These are phyloP conservation scores for Talaromyces sp. DNA, from an alignment of 2,329 filamentous ascomycete genomes.

Conservation along the genomic window DNA sequence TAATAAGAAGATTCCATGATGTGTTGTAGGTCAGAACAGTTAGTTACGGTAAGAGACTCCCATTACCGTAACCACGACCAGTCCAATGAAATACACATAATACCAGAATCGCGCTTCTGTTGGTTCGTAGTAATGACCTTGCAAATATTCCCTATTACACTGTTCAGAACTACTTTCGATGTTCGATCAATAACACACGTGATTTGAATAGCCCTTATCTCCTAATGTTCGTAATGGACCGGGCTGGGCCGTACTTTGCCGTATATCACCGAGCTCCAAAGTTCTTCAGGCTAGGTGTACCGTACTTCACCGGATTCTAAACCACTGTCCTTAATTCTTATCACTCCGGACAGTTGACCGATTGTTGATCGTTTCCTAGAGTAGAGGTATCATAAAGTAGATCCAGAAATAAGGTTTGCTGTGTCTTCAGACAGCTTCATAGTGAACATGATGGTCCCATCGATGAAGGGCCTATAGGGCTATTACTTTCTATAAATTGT, in stretches of 20 bases:
- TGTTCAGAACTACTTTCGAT: background rate
- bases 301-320: background rate
- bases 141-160: background rate
- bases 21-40: background rate
- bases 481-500: background rate
- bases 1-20: background rate
- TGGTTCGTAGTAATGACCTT: background rate
- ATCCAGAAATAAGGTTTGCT: background rate
- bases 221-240: background rate
- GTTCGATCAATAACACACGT: background rate
- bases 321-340: background rate
- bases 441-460: background rate
- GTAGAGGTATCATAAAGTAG: background rate
- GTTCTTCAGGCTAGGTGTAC: background rate
- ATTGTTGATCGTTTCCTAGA: background rate
- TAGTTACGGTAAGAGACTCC: background rate
- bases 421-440: background rate
- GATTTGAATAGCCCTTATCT: background rate
- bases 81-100: background rate
- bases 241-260: background rate
- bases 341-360: background rate
- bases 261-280: background rate
- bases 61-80: background rate
- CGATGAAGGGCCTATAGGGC: background rate
- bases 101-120: no score